Percentiles rank a stretch among this genome's conserved stretches.
Conservation (phyloP, 2,329 filamentous ascomycete species). For the Apiospora aurea region DNA sequence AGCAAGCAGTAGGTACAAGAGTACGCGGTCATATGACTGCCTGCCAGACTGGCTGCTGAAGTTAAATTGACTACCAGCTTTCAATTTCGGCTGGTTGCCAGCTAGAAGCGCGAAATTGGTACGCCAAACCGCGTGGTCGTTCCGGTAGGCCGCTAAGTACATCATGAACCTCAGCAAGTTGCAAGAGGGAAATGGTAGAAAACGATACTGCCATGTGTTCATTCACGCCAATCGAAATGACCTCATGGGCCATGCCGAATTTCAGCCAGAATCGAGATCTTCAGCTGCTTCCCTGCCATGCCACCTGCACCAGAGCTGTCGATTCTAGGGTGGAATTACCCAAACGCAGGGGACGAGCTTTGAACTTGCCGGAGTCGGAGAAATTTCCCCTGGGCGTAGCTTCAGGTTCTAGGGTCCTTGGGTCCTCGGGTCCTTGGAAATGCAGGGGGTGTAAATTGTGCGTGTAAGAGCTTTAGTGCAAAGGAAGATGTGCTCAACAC, state of each 20-base stretch:
- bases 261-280: neutral
- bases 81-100: neutral
- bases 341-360: neutral
- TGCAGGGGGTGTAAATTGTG: neutral
- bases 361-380: conserved; percentile 10
- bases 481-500: neutral
- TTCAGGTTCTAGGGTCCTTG: neutral
- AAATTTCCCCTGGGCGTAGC: neutral
- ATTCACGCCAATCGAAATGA: neutral
- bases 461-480: neutral
- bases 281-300: neutral
- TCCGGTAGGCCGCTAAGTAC: neutral
- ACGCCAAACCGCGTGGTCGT: neutral
- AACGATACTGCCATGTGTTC: neutral
- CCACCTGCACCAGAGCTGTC: neutral
- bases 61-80: conserved; percentile 12
- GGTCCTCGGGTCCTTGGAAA: neutral
- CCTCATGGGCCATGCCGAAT: neutral
- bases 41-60: neutral
- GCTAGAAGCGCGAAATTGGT: conserved; percentile 3
- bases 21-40: conserved; percentile 1
- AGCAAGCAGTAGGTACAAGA: neutral
- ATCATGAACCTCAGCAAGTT: neutral
- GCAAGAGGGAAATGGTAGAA: neutral
- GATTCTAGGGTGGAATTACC: neutral